A percentile compares a stretch with the other conserved stretches of the same genome.
These are phyloP conservation scores for Neurospora sp. DNA, from an alignment of 495 filamentous ascomycete genomes.

Conservation along the genomic window DNA sequence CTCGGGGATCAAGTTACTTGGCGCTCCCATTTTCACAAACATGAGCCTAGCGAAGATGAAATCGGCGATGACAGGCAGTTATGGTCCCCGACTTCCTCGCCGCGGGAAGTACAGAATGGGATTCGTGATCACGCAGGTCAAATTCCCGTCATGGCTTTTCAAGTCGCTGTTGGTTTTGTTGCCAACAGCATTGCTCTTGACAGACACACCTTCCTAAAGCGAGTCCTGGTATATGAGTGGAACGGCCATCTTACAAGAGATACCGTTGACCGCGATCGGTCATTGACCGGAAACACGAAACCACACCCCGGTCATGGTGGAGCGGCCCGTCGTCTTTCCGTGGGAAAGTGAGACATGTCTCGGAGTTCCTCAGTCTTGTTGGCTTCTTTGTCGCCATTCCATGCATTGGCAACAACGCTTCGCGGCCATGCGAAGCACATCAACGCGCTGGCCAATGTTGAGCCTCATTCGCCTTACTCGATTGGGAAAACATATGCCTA, in stretches of 20 bases:
- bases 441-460: neutral
- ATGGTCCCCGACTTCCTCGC: neutral
- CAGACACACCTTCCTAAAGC: neutral
- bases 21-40: neutral
- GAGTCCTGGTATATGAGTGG: neutral
- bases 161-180: neutral
- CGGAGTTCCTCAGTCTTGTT: neutral
- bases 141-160: neutral
- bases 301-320: neutral
- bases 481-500: neutral
- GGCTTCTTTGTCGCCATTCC: neutral
- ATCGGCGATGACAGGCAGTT: neutral
- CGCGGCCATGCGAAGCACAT: neutral
- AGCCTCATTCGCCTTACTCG: neutral
- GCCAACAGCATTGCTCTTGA: neutral
- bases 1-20: neutral
- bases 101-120: neutral
- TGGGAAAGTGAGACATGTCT: neutral
- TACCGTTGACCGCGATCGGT: neutral
- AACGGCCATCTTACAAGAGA: neutral
- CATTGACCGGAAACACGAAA: neutral
- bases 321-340: neutral
- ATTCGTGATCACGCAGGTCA: neutral
- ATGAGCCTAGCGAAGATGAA: neutral
- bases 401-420: neutral